phyloP scores from a whole-genome alignment of 1,284 basidiomycete genomes.

The Peniophora sp. region DNA sequence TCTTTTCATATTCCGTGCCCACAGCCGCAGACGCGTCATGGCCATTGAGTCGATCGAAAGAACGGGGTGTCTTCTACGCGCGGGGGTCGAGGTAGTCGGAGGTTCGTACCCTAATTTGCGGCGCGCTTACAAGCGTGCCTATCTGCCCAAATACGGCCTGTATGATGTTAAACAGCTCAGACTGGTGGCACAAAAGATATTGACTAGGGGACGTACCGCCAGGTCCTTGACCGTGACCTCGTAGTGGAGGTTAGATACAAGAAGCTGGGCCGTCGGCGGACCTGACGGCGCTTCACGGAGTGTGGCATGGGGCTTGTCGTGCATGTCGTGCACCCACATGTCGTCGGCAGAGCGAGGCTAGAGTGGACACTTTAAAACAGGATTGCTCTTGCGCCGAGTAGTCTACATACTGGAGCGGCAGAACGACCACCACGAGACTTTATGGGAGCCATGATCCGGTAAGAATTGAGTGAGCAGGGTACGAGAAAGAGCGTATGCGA shows the following conservation, averaged over 20 bases:
- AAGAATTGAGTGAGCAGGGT: slow-evolving; percentile 16
- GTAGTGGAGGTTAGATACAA: slow-evolving; percentile 89
- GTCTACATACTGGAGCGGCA: no score
- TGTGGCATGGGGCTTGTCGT: slow-evolving; percentile 57
- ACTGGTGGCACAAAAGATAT: neutral
- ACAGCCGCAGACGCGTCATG: slow-evolving; percentile 2
- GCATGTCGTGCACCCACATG: slow-evolving; percentile 70
- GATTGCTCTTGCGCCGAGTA: no score
- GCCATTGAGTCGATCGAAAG: slow-evolving; percentile 17
- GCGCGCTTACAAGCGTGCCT: slow-evolving; percentile 87
- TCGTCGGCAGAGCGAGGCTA: slow-evolving; percentile 37
- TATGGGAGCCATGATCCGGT: no score
- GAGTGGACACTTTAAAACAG: no score
- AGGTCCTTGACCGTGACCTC: slow-evolving; percentile 87
- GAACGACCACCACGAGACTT: no score
- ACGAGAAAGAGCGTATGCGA: no score
- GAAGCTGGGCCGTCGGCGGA: slow-evolving; percentile 52
- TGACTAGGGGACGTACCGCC: slow-evolving; percentile 47
- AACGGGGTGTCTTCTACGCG: slow-evolving; percentile 11
- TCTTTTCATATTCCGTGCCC: neutral
- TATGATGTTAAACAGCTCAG: slow-evolving; percentile 7
- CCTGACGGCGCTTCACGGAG: slow-evolving; percentile 14
- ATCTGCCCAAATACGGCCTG: slow-evolving; percentile 89
- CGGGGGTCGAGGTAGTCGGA: slow-evolving; percentile 33
- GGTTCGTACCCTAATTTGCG: slow-evolving; percentile 87